Evolutionary conservation across 1,284 basidiomycete species (phyloP), one percentile per base, ranked within the genome.

Genomic region (Bondarzewia mesenterica): DNA sequence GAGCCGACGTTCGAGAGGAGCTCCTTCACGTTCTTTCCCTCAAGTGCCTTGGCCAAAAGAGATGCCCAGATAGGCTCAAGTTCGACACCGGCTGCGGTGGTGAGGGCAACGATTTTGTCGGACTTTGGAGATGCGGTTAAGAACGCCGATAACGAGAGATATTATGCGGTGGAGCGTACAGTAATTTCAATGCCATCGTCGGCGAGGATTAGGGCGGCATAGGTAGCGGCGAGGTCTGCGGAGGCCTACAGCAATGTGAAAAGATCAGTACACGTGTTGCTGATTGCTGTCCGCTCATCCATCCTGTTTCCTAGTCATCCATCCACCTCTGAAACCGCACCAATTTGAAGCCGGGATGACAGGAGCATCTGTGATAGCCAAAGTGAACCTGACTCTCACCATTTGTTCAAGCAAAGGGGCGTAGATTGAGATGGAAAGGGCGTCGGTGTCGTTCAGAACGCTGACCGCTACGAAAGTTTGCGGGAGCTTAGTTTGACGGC

Each of bases 111-210:
- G 67, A 98, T 90, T 78, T 96, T 97, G 67, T 97, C 94, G 55
- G 91, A 71, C 92, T 96, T 61, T 40, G 46, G 23, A 7, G 4
- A 5, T n/a, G 39, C 10, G 10, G 36, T 18, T 26, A 16, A 38
- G 36, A 20, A 16, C 46, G 26, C 18, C 41, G 2, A 27, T n/a
- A n/a, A n/a, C 18, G 5, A 7, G 29, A 40, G 27, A 37, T 16
- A 16, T 2, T 0, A 14, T 16, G 39, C 1, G 1, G 18, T 20
- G 26, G 16, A 7, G 82, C 91, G 65, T 63, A 96, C 94, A 58
- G 94, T 94, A 67, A 99, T 97, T 78, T 98, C 95, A 65, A 94
- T 73, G 61, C 85, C 88, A 60, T 96, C 93, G 74, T 97, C 93
- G 61, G 93, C 93, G 67, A 97, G 91, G 76, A 96, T 95, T 66